Evolutionary conservation across 2,329 filamentous ascomycete genomes (phyloP), one percentile per base, ranked within the genome.

Genomic region (Venturiaceae sp.): DNA sequence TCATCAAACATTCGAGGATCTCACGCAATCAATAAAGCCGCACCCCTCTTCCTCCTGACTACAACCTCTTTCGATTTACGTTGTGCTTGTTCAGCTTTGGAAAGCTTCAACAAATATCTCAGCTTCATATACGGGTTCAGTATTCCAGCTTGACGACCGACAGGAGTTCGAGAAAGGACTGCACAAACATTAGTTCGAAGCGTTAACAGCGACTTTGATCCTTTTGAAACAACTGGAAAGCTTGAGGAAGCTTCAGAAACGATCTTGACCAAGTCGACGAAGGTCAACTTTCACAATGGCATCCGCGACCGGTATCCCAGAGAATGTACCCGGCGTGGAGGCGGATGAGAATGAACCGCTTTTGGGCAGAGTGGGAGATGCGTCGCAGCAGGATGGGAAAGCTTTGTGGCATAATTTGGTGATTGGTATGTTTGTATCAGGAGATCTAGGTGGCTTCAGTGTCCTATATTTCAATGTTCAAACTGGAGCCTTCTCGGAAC

Each of bases 301-400:
- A 33, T 88, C 85, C 61, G 80, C 84, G 58, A 86, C 85, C 36
- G 84, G 83, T 57, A 81, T 87, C 60, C 85, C 86, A 26, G 78
- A 85, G 64, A 71, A 73, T 62, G 72, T 74, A 55, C 67, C 63
- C 58, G 65, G 62, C 44, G 44, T n/a, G 26, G 66, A 64, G 69
- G 74, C 58, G 68, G 69, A 60, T 65, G 86, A 90, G 67, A 79
- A 85, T 55, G 84, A 89, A 66, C 88, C 88, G 63, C 75, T 92
- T 57, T 77, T 92, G 33, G 87, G 86, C 57, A 76, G 79, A 54
- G 79, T 84, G 46, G 89, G 89, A 52, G 88, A 92, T 74, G 88
- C 83, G 9, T 81, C 83, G 53, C 90, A 95, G 75, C 75, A 75
- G 60, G 80, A 86, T 37, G 80, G 80, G 16, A 79, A 82, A 60